Conservation (phyloP, 78 protist species). For the Dictyostelium firmibasis region DNA sequence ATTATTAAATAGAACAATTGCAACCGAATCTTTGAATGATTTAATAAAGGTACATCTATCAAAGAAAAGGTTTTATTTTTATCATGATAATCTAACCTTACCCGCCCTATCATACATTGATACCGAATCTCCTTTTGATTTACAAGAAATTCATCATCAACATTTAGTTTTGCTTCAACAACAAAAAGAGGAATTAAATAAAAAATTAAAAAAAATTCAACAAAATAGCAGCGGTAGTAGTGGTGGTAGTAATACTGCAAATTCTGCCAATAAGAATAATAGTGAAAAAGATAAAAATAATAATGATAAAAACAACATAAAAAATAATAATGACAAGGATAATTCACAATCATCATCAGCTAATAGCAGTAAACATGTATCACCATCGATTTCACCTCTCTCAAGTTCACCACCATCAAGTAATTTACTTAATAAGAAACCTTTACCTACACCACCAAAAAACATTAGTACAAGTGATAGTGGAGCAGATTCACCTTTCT, state of each 20-base stretch:
- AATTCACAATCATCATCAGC: no score
- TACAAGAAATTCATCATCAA: conserved; percentile 18
- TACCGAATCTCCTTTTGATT: not conserved
- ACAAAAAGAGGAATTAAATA: conserved; percentile 2
- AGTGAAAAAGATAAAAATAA: not conserved
- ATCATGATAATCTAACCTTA: conserved; percentile 29
- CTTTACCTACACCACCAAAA: not conserved
- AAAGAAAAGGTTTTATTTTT: conserved; percentile 40
- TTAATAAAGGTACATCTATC: conserved; percentile 40
- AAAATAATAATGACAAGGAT: not conserved
- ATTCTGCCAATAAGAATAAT: not conserved
- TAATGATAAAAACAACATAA: not conserved
- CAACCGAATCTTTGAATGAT: conserved; percentile 28
- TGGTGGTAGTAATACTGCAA: not conserved
- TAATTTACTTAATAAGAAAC: not conserved
- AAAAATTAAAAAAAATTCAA: not conserved
- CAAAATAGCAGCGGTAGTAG: not conserved
- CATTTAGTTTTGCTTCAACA: not conserved
- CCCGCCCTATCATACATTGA: conserved; percentile 32
- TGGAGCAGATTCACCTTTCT: not conserved
- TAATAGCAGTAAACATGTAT: not conserved
- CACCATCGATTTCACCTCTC: not conserved
- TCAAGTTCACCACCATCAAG: not conserved
- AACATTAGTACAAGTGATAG: not conserved
- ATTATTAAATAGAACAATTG: conserved; percentile 24